Percentiles rank a stretch among this genome's conserved stretches.
Conservation (phyloP, 352 stramenopile genomes). For the Plasmopara muralis region DNA sequence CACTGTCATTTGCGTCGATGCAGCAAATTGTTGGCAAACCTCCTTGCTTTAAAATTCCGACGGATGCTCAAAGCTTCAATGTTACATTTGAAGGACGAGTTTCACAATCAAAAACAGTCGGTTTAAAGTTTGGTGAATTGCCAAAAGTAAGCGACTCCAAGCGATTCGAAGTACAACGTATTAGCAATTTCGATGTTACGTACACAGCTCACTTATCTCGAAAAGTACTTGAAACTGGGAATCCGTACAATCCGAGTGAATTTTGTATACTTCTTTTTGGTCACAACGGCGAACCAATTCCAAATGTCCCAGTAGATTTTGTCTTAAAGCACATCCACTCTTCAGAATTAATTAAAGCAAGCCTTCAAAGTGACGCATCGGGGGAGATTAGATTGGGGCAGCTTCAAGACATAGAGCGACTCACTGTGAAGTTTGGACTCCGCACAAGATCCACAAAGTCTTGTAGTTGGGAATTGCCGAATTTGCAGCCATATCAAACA, state of each 20-base stretch:
- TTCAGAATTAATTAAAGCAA: too few species aligned
- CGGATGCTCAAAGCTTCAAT: conserved; percentile 13
- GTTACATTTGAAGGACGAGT: too few species aligned
- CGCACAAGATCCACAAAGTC: not conserved
- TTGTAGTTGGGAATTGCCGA: conserved; percentile 44
- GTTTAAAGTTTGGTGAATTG: conserved; percentile 8
- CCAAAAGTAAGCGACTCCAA: conserved; percentile 27
- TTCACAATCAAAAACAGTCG: conserved; percentile 10
- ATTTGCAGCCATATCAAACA: conserved; percentile 25
- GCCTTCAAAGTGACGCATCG: not conserved
- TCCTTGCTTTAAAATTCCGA: conserved; percentile 33
- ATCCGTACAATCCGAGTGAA: conserved; percentile 17
- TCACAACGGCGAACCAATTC: too few species aligned
- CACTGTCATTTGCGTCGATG: conserved; percentile 19
- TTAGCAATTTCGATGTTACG: conserved; percentile 26
- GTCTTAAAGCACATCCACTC: too few species aligned
- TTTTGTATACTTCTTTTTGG: conserved; percentile 8
- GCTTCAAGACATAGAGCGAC: conserved; percentile 15
- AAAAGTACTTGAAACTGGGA: conserved; percentile 7
- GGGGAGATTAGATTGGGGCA: conserved; percentile 38
- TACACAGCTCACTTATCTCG: conserved; percentile 38
- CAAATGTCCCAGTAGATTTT: too few species aligned
- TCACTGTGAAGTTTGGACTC: conserved; percentile 15
- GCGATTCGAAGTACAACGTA: conserved; percentile 31
- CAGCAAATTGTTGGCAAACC: conserved; percentile 14